A percentile compares a stretch with the other conserved stretches of the same genome.
These are phyloP conservation scores for Ustilago crameri DNA, from an alignment of 1,284 basidiomycete genomes.

Conservation along the genomic window DNA sequence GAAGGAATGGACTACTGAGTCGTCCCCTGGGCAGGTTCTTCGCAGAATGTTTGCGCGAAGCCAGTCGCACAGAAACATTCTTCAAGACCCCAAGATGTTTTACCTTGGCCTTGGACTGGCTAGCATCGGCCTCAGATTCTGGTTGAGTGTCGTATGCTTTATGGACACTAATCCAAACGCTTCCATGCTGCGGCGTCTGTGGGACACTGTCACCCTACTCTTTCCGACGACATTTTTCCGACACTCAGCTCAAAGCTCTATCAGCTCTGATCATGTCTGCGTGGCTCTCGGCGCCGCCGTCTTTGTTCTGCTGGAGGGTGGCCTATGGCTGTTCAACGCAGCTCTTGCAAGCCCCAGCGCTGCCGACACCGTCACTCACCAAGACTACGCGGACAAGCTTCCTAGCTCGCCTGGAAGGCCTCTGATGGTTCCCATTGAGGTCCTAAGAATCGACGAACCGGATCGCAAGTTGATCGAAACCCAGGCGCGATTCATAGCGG, in stretches of 20 bases:
- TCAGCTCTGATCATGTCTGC: slow-evolving; percentile 48
- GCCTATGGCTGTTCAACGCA: slow-evolving; percentile 40
- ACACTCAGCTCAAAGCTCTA: slow-evolving; percentile 48
- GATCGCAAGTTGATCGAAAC: slow-evolving; percentile 38
- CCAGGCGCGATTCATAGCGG: slow-evolving; percentile 20
- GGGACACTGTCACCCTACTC: slow-evolving; percentile 14
- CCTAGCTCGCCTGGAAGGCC: background rate
- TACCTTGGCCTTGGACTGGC: slow-evolving; percentile 25
- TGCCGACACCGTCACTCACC: background rate
- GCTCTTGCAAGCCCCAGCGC: slow-evolving; percentile 29
- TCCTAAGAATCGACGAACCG: slow-evolving; percentile 4
- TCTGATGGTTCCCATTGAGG: background rate
- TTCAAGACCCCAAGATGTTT: slow-evolving; percentile 20
- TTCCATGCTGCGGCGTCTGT: slow-evolving; percentile 4
- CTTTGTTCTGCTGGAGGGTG: slow-evolving; percentile 43
- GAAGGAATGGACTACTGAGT: background rate
- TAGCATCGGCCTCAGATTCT: slow-evolving; percentile 28
- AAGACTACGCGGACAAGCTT: background rate
- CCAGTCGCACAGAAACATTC: slow-evolving; percentile 2
- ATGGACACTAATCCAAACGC: background rate
- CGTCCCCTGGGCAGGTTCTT: slow-evolving; percentile 6
- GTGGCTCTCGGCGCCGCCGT: slow-evolving; percentile 26
- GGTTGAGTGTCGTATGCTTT: slow-evolving; percentile 21
- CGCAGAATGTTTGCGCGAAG: slow-evolving; percentile 21
- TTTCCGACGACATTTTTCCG: slow-evolving; percentile 39